These are phyloP conservation scores for Trichoderma asperellum DNA, from an alignment of 2,329 filamentous ascomycete species.

Conservation along the genomic window DNA sequence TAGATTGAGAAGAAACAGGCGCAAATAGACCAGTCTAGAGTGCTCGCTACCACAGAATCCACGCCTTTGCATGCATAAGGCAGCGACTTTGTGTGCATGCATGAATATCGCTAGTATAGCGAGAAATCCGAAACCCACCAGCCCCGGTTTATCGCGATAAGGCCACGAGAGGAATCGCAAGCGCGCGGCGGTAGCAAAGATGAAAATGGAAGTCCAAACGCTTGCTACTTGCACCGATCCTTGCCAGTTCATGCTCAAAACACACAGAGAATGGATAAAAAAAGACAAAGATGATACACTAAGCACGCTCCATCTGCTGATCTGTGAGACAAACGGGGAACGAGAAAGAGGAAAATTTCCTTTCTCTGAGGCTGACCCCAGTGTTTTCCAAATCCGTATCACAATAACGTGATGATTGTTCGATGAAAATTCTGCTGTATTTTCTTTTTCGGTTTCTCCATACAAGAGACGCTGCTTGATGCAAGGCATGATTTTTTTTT, in stretches of 20 bases:
- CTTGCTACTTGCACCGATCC: neutral
- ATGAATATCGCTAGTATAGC: neutral
- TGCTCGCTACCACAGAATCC: neutral
- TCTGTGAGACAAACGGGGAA: neutral
- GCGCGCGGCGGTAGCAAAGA: neutral
- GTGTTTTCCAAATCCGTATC: neutral
- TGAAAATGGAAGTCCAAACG: neutral
- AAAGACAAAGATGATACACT: neutral
- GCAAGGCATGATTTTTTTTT: neutral
- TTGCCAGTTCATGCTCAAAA: constrained; percentile 4
- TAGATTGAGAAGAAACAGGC: neutral
- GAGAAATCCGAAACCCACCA: neutral
- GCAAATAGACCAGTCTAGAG: neutral
- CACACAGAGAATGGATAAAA: neutral
- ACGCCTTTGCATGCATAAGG: constrained; percentile 16
- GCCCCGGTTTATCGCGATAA: constrained; percentile 11
- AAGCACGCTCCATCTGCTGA: constrained; percentile 10
- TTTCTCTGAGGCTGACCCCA: neutral
- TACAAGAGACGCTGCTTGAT: neutral
- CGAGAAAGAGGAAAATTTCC: neutral
- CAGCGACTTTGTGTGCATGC: constrained; percentile 15
- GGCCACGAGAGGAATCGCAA: neutral
- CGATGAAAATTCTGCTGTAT: neutral
- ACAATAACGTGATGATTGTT: constrained; percentile 16
- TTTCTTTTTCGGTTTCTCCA: neutral